Evolutionary conservation across 495 filamentous ascomycete genomes (phyloP), one percentile per base, ranked within the genome.

Genomic region (Lasiosphaeris hirsuta): DNA sequence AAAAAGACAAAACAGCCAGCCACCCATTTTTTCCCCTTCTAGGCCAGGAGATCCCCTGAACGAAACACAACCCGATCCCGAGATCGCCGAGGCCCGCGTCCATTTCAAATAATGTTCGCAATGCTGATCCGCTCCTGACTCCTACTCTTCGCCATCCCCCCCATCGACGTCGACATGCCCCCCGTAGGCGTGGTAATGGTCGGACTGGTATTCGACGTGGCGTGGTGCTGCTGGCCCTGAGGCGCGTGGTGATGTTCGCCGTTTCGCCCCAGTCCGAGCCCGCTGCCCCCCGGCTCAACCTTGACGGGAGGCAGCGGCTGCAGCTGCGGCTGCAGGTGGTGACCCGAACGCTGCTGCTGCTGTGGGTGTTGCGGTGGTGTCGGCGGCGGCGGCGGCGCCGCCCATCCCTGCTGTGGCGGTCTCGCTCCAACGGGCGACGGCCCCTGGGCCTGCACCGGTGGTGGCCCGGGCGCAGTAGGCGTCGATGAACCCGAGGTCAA

Each of bases 81-180:
- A 30, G 23, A 30, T 30, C 23, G 5, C 23, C 23, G 23, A 30
- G 23, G 23, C 23, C 23, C 43, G 14, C 18, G 9, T 15, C 44
- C 10, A 44, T 15, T 14, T 75, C 69, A 85, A 53, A 92, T 90
- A 50, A 92, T 90, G 69, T 88, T 90, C 38, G 88, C 87, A 64
- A 92, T 92, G 58, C 86, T 89, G 72, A 92, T 89, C 58, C 88
- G 79, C 66, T 79, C 77, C 59, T 78, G 75, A 36, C 64, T 75
- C 54, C 70, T 72, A 18, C 64, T 74, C 58, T 69, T 76, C 10
- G 60, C 66, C 34, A 61, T 11, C 34, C 7, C 61, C 19, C 65
- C 58, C 15, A 63, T 66, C 7, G 77, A 30, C 42, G 55, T 57
- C 19, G 51, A 52, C 10, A 56, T 30, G 15, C 46, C 48, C 45